A percentile compares a stretch with the other conserved stretches of the same genome.
phyloP scores from a whole-genome alignment of 495 filamentous ascomycete genomes.

The Chlorociboria aeruginascens region DNA sequence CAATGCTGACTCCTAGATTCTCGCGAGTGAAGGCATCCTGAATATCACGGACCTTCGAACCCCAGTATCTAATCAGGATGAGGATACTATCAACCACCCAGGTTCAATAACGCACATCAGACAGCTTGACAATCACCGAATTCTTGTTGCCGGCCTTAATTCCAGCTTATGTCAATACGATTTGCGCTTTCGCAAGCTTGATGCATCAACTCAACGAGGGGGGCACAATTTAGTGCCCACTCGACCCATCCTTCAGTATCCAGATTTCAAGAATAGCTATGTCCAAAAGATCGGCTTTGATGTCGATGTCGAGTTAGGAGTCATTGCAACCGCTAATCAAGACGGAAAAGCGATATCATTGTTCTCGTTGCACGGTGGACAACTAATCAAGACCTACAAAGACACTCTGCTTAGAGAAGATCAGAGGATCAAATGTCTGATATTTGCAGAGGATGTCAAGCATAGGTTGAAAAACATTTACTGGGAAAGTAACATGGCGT shows the following conservation, averaged over 20 bases:
- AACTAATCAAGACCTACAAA: not conserved
- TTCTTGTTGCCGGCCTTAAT: slow-evolving; percentile 17
- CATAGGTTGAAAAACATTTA: slow-evolving; percentile 13
- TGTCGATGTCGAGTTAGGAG: slow-evolving; percentile 12
- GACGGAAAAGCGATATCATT: slow-evolving; percentile 5
- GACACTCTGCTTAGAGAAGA: not conserved
- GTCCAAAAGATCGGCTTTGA: slow-evolving; percentile 15
- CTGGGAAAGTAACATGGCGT: not conserved
- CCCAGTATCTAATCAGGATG: not conserved
- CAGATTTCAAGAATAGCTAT: slow-evolving; percentile 11
- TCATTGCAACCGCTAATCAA: slow-evolving; percentile 17
- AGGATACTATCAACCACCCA: slow-evolving; percentile 12
- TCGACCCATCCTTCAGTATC: slow-evolving; percentile 5
- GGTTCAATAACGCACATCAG: slow-evolving; percentile 19
- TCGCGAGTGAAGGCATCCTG: slow-evolving; percentile 1
- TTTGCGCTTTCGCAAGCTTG: slow-evolving; percentile 14
- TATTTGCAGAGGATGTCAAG: slow-evolving; percentile 5
- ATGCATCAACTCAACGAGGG: not conserved
- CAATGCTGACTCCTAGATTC: too few species aligned
- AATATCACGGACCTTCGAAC: slow-evolving; percentile 14
- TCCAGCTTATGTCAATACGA: slow-evolving; percentile 18
- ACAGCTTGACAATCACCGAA: slow-evolving; percentile 10
- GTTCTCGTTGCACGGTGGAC: slow-evolving; percentile 13
- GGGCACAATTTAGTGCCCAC: not conserved
- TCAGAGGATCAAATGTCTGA: slow-evolving; percentile 4